phyloP scores from a whole-genome alignment of 768 basidiomycete species.

The Hericium rajendrae region DNA sequence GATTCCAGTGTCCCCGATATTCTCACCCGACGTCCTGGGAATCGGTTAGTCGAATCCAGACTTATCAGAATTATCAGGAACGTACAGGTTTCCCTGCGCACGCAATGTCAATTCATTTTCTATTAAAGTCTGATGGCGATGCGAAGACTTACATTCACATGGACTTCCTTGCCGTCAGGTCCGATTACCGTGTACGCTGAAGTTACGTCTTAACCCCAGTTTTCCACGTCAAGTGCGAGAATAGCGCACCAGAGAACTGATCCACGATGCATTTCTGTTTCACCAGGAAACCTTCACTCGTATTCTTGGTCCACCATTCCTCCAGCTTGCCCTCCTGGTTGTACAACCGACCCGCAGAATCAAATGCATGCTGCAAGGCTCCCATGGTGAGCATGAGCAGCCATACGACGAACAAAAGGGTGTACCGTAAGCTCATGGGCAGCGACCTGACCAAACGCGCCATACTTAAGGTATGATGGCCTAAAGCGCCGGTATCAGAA shows the following conservation, averaged over 20 bases:
- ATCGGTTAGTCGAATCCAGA: not conserved
- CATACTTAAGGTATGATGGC: slow-evolving; percentile 87
- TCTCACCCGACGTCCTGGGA: slow-evolving; percentile 78
- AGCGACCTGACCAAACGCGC: slow-evolving; percentile 87
- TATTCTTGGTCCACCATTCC: slow-evolving; percentile 89
- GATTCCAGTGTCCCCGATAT: slow-evolving; percentile 79
- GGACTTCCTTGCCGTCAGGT: slow-evolving; percentile 71
- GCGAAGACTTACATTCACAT: slow-evolving; percentile 66
- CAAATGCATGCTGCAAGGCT: slow-evolving; percentile 67
- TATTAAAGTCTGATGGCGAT: not conserved
- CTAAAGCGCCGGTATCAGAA: slow-evolving; percentile 25
- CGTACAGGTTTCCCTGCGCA: slow-evolving; percentile 65
- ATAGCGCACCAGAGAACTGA: slow-evolving; percentile 68
- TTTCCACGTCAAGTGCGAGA: not conserved
- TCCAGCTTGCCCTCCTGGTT: slow-evolving; percentile 83
- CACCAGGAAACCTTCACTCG: slow-evolving; percentile 72
- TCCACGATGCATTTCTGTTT: slow-evolving; percentile 84
- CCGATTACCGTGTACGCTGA: slow-evolving; percentile 77
- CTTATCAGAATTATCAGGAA: not conserved
- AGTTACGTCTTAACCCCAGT: not conserved
- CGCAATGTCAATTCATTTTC: not conserved
- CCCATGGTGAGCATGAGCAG: not conserved
- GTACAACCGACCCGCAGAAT: slow-evolving; percentile 82
- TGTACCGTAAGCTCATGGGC: slow-evolving; percentile 82
- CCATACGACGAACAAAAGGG: not conserved